Evolutionary conservation across 768 basidiomycete genomes (phyloP).

Genomic region (Pleurotus tuoliensis): DNA sequence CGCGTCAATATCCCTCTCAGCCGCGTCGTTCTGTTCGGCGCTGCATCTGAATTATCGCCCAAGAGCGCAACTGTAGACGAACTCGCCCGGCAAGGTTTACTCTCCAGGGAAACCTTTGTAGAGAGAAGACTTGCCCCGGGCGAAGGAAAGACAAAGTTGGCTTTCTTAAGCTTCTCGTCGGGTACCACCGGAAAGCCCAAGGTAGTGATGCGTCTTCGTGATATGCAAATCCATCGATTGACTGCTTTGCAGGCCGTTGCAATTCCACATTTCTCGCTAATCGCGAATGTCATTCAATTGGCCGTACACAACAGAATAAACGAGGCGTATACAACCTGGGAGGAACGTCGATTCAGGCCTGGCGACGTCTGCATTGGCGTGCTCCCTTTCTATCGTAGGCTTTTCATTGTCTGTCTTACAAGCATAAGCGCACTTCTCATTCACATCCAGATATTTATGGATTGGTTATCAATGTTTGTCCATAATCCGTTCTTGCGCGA

Average conservation of each 20-base stretch:
- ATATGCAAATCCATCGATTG: not conserved
- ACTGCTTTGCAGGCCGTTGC: constrained; percentile 45
- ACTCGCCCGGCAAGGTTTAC: constrained; percentile 47
- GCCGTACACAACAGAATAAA: constrained; percentile 50
- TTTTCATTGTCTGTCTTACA: not conserved
- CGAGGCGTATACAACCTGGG: constrained; percentile 36
- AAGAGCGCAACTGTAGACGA: constrained; percentile 26
- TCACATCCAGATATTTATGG: constrained; percentile 57
- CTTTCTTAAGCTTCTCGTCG: constrained; percentile 70
- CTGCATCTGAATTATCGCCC: not conserved
- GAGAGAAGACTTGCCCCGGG: constrained; percentile 51
- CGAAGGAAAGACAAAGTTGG: constrained; percentile 67
- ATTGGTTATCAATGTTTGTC: constrained; percentile 48
- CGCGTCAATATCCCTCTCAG: constrained; percentile 33
- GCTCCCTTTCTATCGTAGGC: constrained; percentile 60
- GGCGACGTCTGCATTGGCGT: constrained; percentile 62
- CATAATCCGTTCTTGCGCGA: too few species aligned
- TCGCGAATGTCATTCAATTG: constrained; percentile 61
- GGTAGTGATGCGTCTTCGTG: constrained; percentile 25
- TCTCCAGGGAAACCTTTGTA: constrained; percentile 30
- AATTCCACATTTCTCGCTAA: constrained; percentile 54
- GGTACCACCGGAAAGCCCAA: constrained; percentile 74
- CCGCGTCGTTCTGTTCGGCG: constrained; percentile 41
- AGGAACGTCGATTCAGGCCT: constrained; percentile 50
- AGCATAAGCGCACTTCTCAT: too few species aligned